Base-by-base conservation (phyloP, 345 rosid species). In the Pistacia atlantica region DNA sequence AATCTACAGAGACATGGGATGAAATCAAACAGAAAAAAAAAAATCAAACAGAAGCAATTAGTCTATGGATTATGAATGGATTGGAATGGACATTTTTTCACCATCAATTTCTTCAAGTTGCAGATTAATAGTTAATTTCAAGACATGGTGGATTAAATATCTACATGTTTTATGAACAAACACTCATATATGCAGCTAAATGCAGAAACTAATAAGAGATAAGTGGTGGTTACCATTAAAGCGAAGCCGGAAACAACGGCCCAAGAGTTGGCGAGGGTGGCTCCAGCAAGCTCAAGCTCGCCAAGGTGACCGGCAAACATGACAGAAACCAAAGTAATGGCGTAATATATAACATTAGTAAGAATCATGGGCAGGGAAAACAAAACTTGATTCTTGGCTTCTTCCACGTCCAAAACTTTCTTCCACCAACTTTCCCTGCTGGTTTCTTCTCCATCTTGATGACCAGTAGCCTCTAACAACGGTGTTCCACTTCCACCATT, bases 201-300 rank as follows among this genome's bases (percentile, higher is more conserved):
- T 12, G 56, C 56, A 52, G 56, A 52, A 52, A 52, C 17, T 52
- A 11, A 12, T 52, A 38, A 38, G 42, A 38, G 42, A 38, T 38
- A 38, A 38, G 42, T 38, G 6, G 18, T 11, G 57, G 65, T 62
- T 84, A 92, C 97, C 98, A 90, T 82, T 79, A 90, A 87, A 73
- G 93, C 95, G 72, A 90, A 80, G 74, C 97, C 94, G 12, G 94
- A 85, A 87, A 87, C 94, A 17, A 84, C 77, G 81, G 91, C 88
- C 98, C 95, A 94, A 10, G 95, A 89, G 79, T 90, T 90, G 79
- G 92, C 98, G 13, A 94, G 93, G 48, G 98, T 89, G 76, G 98
- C 88, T 13, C 92, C 92, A 25, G 98, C 97, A 5, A 94, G 95
- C 67, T 92, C 82, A 35, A 86, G 90, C 59, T 86, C 72, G 11